These are phyloP conservation scores for Apiospora saccharicola DNA, from an alignment of 2,329 filamentous ascomycete genomes.

Conservation along the genomic window DNA sequence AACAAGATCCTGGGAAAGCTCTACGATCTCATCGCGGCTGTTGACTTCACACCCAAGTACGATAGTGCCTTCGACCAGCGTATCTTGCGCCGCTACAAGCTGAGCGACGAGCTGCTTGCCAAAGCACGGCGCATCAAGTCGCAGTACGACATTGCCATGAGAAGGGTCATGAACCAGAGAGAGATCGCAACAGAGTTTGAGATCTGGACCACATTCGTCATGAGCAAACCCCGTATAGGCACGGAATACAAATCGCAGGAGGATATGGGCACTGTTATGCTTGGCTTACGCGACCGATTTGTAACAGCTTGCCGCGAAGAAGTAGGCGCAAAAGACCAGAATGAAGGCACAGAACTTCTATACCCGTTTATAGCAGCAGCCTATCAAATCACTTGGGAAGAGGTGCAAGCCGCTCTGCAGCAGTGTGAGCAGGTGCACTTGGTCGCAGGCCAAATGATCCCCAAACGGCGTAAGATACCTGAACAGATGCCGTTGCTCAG, in stretches of 20 bases:
- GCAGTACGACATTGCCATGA: constrained; percentile 79
- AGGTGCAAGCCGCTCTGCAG: constrained; percentile 67
- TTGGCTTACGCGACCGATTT: constrained; percentile 72
- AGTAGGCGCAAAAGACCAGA: constrained; percentile 61
- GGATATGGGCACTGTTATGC: constrained; percentile 74
- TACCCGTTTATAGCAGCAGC: constrained; percentile 83
- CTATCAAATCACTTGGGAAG: constrained; percentile 81
- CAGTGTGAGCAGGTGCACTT: constrained; percentile 47
- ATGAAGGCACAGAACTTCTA: constrained; percentile 56
- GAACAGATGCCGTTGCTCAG: constrained; percentile 81
- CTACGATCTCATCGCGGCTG: constrained; percentile 75
- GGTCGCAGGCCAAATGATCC: constrained; percentile 46
- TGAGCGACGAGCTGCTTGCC: constrained; percentile 62
- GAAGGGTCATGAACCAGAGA: constrained; percentile 83
- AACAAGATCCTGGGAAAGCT: constrained; percentile 77
- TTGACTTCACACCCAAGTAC: constrained; percentile 78
- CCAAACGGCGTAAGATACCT: constrained; percentile 47
- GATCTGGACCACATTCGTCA: constrained; percentile 85
- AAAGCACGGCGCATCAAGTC: constrained; percentile 73
- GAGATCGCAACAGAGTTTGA: constrained; percentile 90
- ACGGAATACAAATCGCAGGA: constrained; percentile 89
- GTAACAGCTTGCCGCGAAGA: constrained; percentile 69
- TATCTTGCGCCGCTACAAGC: constrained; percentile 69
- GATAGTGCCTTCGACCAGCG: constrained; percentile 77
- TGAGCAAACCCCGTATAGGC: constrained; percentile 75